These are phyloP conservation scores for Chytridium lagenaria DNA, from an alignment of 371 early-diverging fungal genomes.

Conservation along the genomic window DNA sequence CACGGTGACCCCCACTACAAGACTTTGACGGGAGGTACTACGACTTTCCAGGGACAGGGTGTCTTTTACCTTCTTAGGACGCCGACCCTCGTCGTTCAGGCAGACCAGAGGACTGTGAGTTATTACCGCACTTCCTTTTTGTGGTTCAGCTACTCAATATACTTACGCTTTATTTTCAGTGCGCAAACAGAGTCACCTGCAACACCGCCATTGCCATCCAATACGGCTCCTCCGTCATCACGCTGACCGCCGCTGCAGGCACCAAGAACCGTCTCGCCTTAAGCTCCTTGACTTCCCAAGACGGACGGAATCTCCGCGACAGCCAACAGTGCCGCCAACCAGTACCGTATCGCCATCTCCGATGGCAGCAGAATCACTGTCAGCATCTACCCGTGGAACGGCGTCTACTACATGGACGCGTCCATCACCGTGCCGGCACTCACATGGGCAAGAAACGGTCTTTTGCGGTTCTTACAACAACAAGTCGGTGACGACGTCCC, in stretches of 20 bases:
- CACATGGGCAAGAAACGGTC: not conserved
- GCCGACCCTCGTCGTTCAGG: slow-evolving; percentile 21
- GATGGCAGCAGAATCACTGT: not conserved
- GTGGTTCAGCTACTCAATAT: too few species aligned
- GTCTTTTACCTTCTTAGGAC: slow-evolving; percentile 25
- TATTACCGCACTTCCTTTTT: not conserved
- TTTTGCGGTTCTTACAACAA: not conserved
- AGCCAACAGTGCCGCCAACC: not conserved
- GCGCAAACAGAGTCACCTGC: not conserved
- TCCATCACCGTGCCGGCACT: not conserved
- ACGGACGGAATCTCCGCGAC: not conserved
- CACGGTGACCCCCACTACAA: slow-evolving; percentile 31
- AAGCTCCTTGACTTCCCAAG: not conserved
- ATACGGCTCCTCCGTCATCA: not conserved
- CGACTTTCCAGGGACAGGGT: slow-evolving; percentile 22
- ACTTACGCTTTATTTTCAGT: too few species aligned
- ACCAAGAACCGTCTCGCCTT: not conserved
- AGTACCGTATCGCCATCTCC: not conserved
- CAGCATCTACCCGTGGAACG: not conserved
- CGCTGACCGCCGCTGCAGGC: not conserved
- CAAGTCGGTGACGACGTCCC: not conserved
- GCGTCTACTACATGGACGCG: not conserved
- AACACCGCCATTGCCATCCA: not conserved
- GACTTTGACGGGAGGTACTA: slow-evolving; percentile 8
- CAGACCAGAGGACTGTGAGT: slow-evolving; percentile 19